These are phyloP conservation scores for Diaporthe sp. DNA, from an alignment of 2,329 filamentous ascomycete species.

Conservation along the genomic window DNA sequence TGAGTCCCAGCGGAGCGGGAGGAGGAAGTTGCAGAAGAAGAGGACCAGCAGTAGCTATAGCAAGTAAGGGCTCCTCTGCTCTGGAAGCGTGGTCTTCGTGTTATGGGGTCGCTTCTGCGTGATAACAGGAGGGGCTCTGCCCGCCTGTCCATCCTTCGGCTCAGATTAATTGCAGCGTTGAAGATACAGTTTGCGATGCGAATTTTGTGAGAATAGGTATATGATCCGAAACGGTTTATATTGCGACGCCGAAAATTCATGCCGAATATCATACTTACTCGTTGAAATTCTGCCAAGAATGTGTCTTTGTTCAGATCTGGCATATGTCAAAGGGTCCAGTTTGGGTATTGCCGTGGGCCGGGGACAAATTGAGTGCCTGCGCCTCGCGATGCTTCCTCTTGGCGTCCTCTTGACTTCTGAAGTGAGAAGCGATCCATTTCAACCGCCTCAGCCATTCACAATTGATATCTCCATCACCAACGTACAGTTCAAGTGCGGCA, in stretches of 20 bases:
- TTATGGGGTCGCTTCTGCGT: background rate
- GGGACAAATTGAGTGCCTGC: background rate
- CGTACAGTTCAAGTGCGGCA: background rate
- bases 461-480: background rate
- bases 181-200: background rate
- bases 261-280: background rate
- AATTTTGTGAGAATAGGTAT: background rate
- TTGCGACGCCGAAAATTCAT: background rate
- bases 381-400: background rate
- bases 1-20: constrained; percentile 28
- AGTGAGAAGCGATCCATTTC: too few relatives aligned
- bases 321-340: background rate
- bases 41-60: constrained; percentile 26
- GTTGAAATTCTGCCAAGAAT: background rate
- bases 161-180: background rate
- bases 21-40: constrained; percentile 35
- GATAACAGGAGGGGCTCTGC: too few relatives aligned
- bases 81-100: background rate
- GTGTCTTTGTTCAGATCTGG: background rate
- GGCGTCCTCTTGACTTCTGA: background rate
- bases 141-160: background rate
- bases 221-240: too few relatives aligned
- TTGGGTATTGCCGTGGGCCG: too few relatives aligned
- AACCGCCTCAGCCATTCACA: background rate
- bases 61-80: background rate